Evolutionary conservation across 2,329 filamentous ascomycete genomes (phyloP), one percentile per base, ranked within the genome.

Genomic region (Mycosphaerelloides madeirae): DNA sequence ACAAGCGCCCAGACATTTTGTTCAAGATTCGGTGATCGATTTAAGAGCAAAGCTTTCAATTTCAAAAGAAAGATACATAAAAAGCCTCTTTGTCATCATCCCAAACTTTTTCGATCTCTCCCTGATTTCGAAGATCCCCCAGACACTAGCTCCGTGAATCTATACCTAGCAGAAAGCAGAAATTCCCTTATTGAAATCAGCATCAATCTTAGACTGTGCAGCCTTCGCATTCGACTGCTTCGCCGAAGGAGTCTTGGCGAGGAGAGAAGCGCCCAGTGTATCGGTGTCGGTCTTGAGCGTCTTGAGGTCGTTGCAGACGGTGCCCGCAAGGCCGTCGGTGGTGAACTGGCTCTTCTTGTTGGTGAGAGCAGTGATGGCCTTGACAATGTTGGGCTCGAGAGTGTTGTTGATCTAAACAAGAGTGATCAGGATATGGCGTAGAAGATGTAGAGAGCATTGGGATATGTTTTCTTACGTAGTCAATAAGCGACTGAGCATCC

Each of bases 171-270:
- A 25, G 22, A 25, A 25, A 25, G 22, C 22, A 25, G 22, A 25
- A 29, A 51, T 51, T 13, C 41, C 43, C 25, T 31, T 19, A 15
- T 43, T 28, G 28, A 50, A 25, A 58, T 72, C 15, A 56, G 68
- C 32, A 66, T 76, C 18, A 70, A 81, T 46, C 43, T 50, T 52
- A 34, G 37, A 29, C 20, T 48, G 40, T 15, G 48, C 50, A n/a
- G 52, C 47, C 19, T 53, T 31, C 13, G 40, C 49, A 37, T 36
- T 28, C 16, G 29, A 28, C 43, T 50, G 43, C 42, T 50, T 43
- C 20, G 29, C 35, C 15, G 41, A 18, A 2, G 50, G 49, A 33
- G 49, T 41, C 35, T 48, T 49, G 29, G 36, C 36, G 25, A 48
- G 15, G 14, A 52, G 44, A 19, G 46, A 41, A 12, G 32, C 32